Base-by-base conservation (phyloP, 1,284 basidiomycete species). In the Melampsora larici-populina region DNA sequence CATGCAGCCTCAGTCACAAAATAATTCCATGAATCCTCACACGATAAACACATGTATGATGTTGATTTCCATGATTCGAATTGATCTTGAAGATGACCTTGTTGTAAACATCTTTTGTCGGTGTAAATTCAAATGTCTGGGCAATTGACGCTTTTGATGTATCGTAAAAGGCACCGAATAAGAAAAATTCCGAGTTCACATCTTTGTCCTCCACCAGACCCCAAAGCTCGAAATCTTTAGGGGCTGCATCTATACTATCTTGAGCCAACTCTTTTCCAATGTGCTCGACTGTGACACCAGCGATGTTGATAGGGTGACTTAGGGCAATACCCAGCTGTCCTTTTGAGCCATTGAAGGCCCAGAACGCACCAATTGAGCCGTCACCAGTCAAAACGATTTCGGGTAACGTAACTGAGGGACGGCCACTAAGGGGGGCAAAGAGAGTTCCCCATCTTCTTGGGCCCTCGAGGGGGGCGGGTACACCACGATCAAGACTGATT, bases 171-270 rank as follows among this genome's bases (percentile, higher is more conserved):
- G 33, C 7, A 51, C 24, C 6, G 43, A 18, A 29, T 51, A 69
- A 21, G 51, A 69, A 69, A 11, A 40, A 9, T 43, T 51, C 36
- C n/a, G 40, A n/a, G 15, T 26, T 24, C 3, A 33, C 33, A 15
- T 51, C 29, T 21, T 51, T 43, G 24, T 17, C 48, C 29, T 69
- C 29, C 48, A 51, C n/a, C 11, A 69, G 33, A 43, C 43, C 67
- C 67, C 67, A 49, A 69, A 69, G 66, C 67, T 69, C 67, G 15
- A 69, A 69, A 7, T 51, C 24, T 51, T 69, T 69, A 1, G 67
- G 67, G 13, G 40, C 40, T 51, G 46, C 46, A 26, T 29, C 43
- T 69, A 46, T 18, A 69, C 48, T 69, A 51, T 69, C 67, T 51
- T 69, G 55, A 13, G 46, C 67, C 46, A 69, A 24, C 29, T 46